Evolutionary conservation across 495 filamentous ascomycete species (phyloP).

Genomic region (Daldinia vernicosa): DNA sequence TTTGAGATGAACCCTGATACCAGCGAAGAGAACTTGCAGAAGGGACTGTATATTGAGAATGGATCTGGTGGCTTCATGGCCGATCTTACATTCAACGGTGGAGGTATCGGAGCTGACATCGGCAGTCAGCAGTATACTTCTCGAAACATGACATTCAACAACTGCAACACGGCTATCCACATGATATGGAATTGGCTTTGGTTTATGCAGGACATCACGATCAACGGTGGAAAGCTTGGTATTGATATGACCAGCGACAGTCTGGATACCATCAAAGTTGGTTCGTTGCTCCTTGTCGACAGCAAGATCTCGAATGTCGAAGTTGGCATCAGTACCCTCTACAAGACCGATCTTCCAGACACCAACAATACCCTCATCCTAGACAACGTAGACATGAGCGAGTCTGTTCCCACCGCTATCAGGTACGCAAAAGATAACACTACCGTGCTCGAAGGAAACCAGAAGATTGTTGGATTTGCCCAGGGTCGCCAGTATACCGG

Average conservation of each 20-base stretch:
- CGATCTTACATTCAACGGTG: constrained; percentile 88
- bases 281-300: constrained; percentile 84
- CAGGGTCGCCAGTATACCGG: constrained; percentile 76
- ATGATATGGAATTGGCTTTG: constrained; percentile 98
- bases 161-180: constrained; percentile 86
- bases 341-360: constrained; percentile 65
- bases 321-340: constrained; percentile 78
- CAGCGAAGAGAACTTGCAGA: constrained; percentile 73
- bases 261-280: constrained; percentile 70
- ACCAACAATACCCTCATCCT: constrained; percentile 82
- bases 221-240: constrained; percentile 82
- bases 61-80: constrained; percentile 89
- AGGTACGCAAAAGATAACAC: constrained; percentile 65
- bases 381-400: constrained; percentile 83
- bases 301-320: constrained; percentile 77
- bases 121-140: constrained; percentile 97
- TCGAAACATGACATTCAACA: constrained; percentile 89
- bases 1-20: constrained; percentile 87
- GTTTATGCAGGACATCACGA: constrained; percentile 80
- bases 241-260: constrained; percentile 80
- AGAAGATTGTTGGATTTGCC: constrained; percentile 73
- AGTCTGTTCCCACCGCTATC: constrained; percentile 59
- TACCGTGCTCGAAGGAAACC: constrained; percentile 74
- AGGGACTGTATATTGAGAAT: constrained; percentile 98
- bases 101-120: constrained; percentile 82